Conservation (phyloP, 225 moss, liverwort and hornwort genomes). For the Thuidium tamariscinum region DNA sequence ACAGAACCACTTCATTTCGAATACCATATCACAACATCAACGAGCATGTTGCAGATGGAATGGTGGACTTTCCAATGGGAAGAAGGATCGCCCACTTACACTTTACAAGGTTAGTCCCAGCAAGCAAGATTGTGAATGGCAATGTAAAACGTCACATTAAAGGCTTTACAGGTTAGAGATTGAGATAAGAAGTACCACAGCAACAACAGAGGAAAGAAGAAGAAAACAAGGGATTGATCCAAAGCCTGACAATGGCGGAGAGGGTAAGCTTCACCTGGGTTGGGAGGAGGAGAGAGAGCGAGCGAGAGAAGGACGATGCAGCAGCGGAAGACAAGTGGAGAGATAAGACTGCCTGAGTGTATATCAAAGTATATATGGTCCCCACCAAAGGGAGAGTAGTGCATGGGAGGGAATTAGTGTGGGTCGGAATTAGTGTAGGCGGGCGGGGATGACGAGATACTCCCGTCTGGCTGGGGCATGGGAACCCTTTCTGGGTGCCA, state of each 20-base stretch:
- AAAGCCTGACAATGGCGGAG: neutral
- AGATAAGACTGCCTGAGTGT: neutral
- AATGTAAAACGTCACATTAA: neutral
- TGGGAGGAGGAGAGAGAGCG: neutral
- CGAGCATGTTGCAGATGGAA: neutral
- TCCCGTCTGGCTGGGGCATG: neutral
- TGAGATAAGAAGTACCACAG: neutral
- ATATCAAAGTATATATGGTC: neutral
- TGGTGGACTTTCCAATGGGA: neutral
- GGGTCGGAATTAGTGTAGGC: neutral
- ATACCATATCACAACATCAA: neutral
- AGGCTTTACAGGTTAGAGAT: neutral
- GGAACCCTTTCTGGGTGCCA: too few species aligned
- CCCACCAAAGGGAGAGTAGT: neutral
- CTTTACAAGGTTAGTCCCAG: neutral
- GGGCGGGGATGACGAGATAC: neutral
- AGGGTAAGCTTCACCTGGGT: neutral
- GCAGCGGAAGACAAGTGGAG: constrained; percentile 4
- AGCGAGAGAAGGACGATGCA: neutral
- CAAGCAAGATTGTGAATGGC: neutral
- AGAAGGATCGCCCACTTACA: neutral
- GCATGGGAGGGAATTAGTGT: neutral
- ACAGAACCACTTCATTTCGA: neutral
- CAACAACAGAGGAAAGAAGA: neutral
- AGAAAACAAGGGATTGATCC: neutral